phyloP scores from a whole-genome alignment of 768 basidiomycete species.

The Amanita phalloides region DNA sequence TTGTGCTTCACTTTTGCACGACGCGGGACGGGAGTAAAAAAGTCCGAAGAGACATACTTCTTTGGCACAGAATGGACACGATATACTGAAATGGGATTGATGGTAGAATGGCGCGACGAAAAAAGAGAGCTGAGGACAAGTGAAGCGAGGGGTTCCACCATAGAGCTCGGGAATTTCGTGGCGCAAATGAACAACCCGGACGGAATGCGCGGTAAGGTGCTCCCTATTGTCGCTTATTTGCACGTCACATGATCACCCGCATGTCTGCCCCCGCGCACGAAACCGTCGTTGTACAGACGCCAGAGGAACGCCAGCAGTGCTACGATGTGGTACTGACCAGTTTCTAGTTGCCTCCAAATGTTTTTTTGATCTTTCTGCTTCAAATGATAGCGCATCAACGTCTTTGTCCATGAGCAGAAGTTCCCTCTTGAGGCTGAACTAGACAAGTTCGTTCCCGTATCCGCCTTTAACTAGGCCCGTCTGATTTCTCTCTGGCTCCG shows the following conservation, averaged over 20 bases:
- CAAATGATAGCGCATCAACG: constrained; percentile 29
- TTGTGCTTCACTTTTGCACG: constrained; percentile 45
- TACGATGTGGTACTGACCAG: constrained; percentile 35
- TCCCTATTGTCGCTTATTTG: constrained; percentile 5
- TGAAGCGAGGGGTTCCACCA: constrained; percentile 55
- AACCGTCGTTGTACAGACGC: constrained; percentile 37
- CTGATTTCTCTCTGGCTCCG: constrained; percentile 4
- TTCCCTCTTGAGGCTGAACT: constrained; percentile 69
- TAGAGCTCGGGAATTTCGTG: constrained; percentile 16
- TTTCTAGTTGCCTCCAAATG: neutral
- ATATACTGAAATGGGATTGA: neutral
- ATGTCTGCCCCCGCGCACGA: constrained; percentile 38
- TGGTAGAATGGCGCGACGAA: constrained; percentile 19
- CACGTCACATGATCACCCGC: neutral
- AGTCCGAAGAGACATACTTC: constrained; percentile 21
- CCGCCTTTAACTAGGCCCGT: constrained; percentile 1
- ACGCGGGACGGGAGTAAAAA: constrained; percentile 45
- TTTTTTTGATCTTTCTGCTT: neutral
- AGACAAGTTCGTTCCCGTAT: constrained; percentile 46
- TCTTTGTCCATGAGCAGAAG: constrained; percentile 56
- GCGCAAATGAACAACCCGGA: neutral
- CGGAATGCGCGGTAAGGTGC: neutral
- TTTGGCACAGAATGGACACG: constrained; percentile 5
- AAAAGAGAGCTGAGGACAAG: constrained; percentile 40
- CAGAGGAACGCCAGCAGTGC: constrained; percentile 53